Percentiles rank a stretch among this genome's conserved stretches.
phyloP scores from a whole-genome alignment of 2,329 filamentous ascomycete species.

The Exophiala lecanii-corni region DNA sequence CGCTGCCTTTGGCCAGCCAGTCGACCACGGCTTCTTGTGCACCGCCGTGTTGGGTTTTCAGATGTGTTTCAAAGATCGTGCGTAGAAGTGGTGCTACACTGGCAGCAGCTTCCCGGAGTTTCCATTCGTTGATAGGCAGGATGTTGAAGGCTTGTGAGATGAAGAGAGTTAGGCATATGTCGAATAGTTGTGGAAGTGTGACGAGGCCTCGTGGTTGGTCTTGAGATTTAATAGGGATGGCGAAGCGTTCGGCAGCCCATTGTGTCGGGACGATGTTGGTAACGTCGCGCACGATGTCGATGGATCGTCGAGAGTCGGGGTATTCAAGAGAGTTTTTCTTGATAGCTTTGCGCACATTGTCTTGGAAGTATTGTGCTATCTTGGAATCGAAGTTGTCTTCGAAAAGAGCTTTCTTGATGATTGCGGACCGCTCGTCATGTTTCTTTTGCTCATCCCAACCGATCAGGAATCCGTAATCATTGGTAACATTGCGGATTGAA shows the following conservation, averaged over 20 bases:
- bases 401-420: constrained; percentile 45
- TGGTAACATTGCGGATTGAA: constrained; percentile 38
- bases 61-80: constrained; percentile 41
- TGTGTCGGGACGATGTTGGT: constrained; percentile 63
- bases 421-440: constrained; percentile 38
- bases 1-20: constrained; percentile 45
- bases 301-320: constrained; percentile 41
- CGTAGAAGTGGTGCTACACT: constrained; percentile 38
- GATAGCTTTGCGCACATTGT: constrained; percentile 42
- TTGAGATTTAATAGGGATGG: constrained; percentile 61
- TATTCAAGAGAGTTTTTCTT: constrained; percentile 45
- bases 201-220: constrained; percentile 55
- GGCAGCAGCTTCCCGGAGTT: constrained; percentile 42
- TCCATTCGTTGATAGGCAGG: constrained; percentile 46
- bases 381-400: constrained; percentile 43
- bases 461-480: constrained; percentile 46
- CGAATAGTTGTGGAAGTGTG: constrained; percentile 45
- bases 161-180: constrained; percentile 42
- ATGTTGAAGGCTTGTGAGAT: constrained; percentile 54
- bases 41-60: constrained; percentile 42
- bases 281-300: constrained; percentile 59
- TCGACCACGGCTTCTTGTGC: constrained; percentile 41
- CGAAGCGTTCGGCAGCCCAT: constrained; percentile 60
- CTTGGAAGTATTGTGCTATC: constrained; percentile 41
- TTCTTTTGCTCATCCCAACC: constrained; percentile 42